Evolutionary conservation across 768 basidiomycete genomes (phyloP).

Genomic region (Symmetrospora coprosmae): DNA sequence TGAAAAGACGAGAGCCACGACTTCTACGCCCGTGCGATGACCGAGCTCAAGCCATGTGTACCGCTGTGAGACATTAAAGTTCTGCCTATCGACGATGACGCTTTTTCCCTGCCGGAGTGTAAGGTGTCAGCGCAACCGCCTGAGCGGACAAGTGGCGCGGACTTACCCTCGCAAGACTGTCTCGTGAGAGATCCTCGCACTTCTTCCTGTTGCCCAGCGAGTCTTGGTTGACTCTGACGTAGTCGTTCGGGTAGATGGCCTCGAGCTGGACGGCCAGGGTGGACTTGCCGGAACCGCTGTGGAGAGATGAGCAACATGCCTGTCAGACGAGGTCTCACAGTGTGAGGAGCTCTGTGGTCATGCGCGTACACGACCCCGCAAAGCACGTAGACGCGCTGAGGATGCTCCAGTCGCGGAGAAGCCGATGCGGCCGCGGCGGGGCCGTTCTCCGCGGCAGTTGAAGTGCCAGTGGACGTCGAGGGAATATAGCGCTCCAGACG

Average conservation of each 20-base stretch:
- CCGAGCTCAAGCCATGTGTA: slow-evolving; percentile 11
- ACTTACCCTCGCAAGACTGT: not conserved
- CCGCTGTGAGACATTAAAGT: slow-evolving; percentile 19
- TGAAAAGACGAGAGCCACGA: slow-evolving; percentile 19
- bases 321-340: not conserved
- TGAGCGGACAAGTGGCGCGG: not conserved
- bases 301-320: not conserved
- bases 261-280: slow-evolving; percentile 18
- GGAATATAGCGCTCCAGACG: slow-evolving; percentile 15
- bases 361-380: slow-evolving; percentile 7
- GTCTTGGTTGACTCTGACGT: slow-evolving; percentile 15
- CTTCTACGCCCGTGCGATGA: not conserved
- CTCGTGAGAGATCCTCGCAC: slow-evolving; percentile 9
- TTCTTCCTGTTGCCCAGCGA: slow-evolving; percentile 11
- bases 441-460: no score
- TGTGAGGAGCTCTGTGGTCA: not conserved
- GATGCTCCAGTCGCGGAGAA: not conserved
- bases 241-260: slow-evolving; percentile 9
- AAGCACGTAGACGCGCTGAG: not conserved
- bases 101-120: not conserved
- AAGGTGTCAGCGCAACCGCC: not conserved
- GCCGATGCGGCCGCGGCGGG: not conserved
- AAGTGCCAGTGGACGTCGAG: no score
- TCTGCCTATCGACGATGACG: slow-evolving; percentile 22
- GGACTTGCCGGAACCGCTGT: slow-evolving; percentile 19